Conservation (phyloP, 2,329 filamentous ascomycete species). For the Sarocladium strictum region DNA sequence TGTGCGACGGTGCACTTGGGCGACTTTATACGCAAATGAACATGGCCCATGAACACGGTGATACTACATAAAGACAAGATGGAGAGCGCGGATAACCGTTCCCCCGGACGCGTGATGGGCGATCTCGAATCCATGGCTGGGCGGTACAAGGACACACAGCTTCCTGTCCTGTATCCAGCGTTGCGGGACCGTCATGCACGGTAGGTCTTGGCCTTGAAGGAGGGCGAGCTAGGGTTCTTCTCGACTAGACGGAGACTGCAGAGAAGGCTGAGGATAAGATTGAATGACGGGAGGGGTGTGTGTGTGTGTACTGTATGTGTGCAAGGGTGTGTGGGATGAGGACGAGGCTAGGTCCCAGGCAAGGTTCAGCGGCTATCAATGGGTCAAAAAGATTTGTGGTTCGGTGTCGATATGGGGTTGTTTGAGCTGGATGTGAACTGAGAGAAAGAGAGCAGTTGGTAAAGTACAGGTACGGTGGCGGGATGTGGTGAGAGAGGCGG, state of each 20-base stretch:
- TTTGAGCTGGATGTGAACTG: not conserved
- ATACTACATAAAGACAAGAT: no score
- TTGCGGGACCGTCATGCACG: no score
- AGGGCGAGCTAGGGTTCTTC: not conserved
- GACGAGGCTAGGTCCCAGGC: not conserved
- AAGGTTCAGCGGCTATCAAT: not conserved
- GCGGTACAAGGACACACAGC: not conserved
- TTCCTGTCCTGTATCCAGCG: conserved; percentile 4
- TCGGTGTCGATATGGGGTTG: not conserved
- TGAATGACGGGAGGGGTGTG: no score
- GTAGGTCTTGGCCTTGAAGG: no score
- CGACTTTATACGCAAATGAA: not conserved
- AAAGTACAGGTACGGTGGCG: no score
- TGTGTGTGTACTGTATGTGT: no score
- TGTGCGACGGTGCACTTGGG: not conserved
- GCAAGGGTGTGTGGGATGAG: not conserved
- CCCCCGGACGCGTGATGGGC: conserved; percentile 1
- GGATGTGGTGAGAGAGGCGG: not conserved
- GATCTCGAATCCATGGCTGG: not conserved
- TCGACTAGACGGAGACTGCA: not conserved
- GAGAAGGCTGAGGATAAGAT: no score
- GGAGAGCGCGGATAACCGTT: no score
- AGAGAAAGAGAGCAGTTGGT: not conserved
- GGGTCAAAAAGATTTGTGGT: not conserved
- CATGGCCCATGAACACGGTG: no score